Evolutionary conservation across 768 basidiomycete genomes (phyloP).

Genomic region (Lactarius evosmus): DNA sequence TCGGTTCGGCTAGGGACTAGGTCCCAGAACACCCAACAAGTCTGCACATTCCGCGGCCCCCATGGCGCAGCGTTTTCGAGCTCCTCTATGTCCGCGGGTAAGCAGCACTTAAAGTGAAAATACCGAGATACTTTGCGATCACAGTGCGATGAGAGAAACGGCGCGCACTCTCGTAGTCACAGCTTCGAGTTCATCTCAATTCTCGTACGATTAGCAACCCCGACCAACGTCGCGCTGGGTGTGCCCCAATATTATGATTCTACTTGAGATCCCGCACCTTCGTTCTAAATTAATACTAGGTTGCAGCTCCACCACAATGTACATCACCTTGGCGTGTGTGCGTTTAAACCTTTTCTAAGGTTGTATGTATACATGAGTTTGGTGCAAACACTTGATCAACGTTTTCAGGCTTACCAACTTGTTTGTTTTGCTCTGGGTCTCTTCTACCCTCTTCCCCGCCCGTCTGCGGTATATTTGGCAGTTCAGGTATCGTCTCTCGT

Average conservation of each 20-base stretch:
- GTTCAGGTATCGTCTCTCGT: background rate
- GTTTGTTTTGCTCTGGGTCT: background rate
- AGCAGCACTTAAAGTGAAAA: too few relatives aligned
- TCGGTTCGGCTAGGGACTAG: background rate
- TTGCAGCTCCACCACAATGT: background rate
- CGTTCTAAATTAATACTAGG: background rate
- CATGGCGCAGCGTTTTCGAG: background rate
- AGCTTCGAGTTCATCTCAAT: background rate
- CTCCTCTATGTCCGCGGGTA: background rate
- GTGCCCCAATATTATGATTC: background rate
- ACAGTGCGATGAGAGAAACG: background rate
- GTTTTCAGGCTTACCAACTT: slow-evolving; percentile 1
- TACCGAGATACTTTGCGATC: background rate
- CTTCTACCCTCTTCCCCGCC: background rate
- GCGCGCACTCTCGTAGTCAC: background rate
- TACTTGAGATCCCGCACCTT: background rate
- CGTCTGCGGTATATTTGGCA: background rate
- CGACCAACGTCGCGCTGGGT: background rate
- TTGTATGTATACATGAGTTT: background rate
- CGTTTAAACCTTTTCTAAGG: background rate
- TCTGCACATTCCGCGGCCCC: background rate
- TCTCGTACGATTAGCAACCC: too few relatives aligned
- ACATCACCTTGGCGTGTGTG: background rate
- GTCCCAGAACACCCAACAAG: too few relatives aligned
- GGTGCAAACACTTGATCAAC: background rate